Conservation (phyloP, 2,329 filamentous ascomycete genomes). For the Knoxdaviesia proteae region DNA sequence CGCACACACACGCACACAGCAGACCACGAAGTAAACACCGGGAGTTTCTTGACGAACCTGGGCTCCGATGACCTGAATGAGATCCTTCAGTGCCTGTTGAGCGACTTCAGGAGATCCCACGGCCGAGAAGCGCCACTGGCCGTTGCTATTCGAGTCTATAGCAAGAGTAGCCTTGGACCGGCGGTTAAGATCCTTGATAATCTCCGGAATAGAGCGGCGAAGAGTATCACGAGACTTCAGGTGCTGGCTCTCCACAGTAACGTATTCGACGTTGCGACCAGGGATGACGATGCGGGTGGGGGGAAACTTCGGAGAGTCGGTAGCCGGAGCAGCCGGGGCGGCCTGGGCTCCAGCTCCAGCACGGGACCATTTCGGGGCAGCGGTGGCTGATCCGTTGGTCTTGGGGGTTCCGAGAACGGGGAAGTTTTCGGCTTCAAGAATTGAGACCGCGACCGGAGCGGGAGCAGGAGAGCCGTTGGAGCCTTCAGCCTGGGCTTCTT, state of each 20-base stretch:
- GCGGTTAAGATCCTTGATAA: constrained; percentile 80
- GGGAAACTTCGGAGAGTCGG: constrained; percentile 11
- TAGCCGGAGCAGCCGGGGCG: constrained; percentile 6
- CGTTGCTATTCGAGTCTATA: constrained; percentile 51
- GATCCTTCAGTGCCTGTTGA: constrained; percentile 71
- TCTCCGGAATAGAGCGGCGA: constrained; percentile 67
- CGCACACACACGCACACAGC: not conserved
- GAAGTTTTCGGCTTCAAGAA: no score
- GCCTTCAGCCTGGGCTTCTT: no score
- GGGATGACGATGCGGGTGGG: constrained; percentile 49
- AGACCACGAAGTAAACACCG: not conserved
- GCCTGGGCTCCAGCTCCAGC: constrained; percentile 27
- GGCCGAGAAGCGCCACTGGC: constrained; percentile 62
- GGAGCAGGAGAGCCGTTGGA: no score
- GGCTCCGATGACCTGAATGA: constrained; percentile 69
- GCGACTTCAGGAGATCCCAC: constrained; percentile 68
- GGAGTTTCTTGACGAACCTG: constrained; percentile 34
- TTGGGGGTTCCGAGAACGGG: constrained; percentile 40
- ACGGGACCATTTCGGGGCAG: constrained; percentile 49
- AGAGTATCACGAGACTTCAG: constrained; percentile 58
- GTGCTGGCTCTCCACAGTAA: constrained; percentile 54
- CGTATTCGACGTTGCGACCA: constrained; percentile 59
- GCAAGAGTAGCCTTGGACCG: constrained; percentile 73
- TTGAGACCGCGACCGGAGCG: no score
- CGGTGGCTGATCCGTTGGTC: constrained; percentile 43